Evolutionary conservation across 2,329 filamentous ascomycete species (phyloP).

Genomic region (Aspergillus neoniger): DNA sequence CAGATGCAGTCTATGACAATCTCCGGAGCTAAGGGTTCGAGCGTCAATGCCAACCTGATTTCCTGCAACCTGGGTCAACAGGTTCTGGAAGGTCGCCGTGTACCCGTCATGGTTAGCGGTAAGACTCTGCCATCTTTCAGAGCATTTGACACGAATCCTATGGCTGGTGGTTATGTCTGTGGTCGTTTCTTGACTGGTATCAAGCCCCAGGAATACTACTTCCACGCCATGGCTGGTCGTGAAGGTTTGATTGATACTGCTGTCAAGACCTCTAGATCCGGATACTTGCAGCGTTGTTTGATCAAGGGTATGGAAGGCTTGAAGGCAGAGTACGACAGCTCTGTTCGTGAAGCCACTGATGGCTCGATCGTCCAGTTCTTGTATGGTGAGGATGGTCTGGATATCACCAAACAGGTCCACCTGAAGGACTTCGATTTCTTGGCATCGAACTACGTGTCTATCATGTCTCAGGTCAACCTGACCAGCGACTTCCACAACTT

Average conservation of each 20-base stretch:
- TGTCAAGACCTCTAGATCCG: conserved; percentile 95
- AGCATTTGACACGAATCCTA: conserved; percentile 83
- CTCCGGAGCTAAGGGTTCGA: conserved; percentile 89
- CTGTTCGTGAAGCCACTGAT: conserved; percentile 83
- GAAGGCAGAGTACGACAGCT: conserved; percentile 87
- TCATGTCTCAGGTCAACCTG: conserved; percentile 75
- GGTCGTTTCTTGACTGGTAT: conserved; percentile 98
- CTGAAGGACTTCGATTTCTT: conserved; percentile 88
- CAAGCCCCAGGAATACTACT: conserved; percentile 96
- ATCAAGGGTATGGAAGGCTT: conserved; percentile 99
- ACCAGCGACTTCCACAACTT: conserved; percentile 56
- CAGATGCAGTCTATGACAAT: conserved; percentile 99
- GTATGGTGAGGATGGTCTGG: conserved; percentile 93
- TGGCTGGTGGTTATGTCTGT: conserved; percentile 90
- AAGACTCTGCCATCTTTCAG: conserved; percentile 94
- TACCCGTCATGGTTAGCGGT: conserved; percentile 96
- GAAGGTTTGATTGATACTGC: conserved; percentile 98
- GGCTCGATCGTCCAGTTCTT: conserved; percentile 92
- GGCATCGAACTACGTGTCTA: conserved; percentile 78
- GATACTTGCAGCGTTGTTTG: conserved; percentile 92
- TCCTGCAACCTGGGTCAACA: conserved; percentile 97
- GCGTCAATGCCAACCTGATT: conserved; percentile 95
- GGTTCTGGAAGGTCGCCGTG: conserved; percentile 89
- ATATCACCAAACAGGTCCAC: conserved; percentile 92
- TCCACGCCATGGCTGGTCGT: conserved; percentile 98